Base-by-base conservation (phyloP, 495 filamentous ascomycete species). In the Aspergillus heteromorphus region DNA sequence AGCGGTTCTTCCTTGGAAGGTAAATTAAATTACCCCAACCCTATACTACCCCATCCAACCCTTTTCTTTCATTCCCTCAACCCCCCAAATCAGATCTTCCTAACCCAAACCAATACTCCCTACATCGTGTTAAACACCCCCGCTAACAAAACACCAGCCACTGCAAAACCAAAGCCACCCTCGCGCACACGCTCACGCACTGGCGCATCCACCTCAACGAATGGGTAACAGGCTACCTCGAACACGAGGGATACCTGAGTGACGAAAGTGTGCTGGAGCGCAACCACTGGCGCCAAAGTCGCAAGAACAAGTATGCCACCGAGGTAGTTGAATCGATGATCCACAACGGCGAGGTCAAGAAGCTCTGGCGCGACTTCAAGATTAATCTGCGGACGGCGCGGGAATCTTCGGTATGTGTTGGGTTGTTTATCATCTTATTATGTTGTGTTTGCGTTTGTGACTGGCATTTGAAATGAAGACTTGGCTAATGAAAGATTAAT, bases 131-230 rank as follows among this genome's bases (percentile, higher is more conserved):
- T n/a, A n/a, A n/a, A n/a, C n/a, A n/a, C n/a, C n/a, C n/a, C n/a
- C n/a, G n/a, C n/a, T n/a, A n/a, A n/a, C n/a, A n/a, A n/a, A n/a
- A n/a, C n/a, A 42, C 17, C 42, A 79, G 79, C 56, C 76, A 78
- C 55, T 93, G 89, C 76, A 82, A 77, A 55, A 67, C 61, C 43
- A 91, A 89, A 62, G 86, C 89, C 6, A 70, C 78, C 51, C 83
- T 82, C 14, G 86, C 86, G 0, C 89, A 92, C 59, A 77, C 74
- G 0, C 73, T 92, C 2, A 75, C 78, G 1, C 89, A 93, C 67
- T 93, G 89, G 89, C 85, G 86, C 40, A 80, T 79, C 60, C 80
- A 83, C 27, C 82, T 92, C 40, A 86, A 88, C 55, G 75, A 87
- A 55, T 86, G 76, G 77, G 84, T 91, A 3, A 73, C 86, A 13